Evolutionary conservation across 2,329 filamentous ascomycete genomes (phyloP).

Genomic region (Diaporthe sp.): DNA sequence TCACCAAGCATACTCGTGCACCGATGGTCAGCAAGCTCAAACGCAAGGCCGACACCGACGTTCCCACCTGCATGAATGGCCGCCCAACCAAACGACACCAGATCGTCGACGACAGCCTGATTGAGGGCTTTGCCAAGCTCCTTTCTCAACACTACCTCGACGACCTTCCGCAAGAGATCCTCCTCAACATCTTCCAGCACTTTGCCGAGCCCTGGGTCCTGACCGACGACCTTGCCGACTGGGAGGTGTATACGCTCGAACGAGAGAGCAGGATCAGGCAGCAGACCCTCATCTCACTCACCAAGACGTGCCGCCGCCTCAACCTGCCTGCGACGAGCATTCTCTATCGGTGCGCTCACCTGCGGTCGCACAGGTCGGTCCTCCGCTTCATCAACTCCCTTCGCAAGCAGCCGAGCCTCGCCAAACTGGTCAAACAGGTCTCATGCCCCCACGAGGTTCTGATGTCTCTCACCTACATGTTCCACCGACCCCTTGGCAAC

Average conservation of each 20-base stretch:
- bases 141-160: not conserved
- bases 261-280: constrained; percentile 11
- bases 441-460: not conserved
- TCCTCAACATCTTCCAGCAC: constrained; percentile 13
- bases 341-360: constrained; percentile 19
- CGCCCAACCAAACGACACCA: constrained; percentile 3
- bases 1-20: not conserved
- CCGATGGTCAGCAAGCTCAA: not conserved
- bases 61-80: not conserved
- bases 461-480: not conserved
- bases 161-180: constrained; percentile 10
- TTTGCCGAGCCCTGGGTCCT: constrained; percentile 24
- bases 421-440: constrained; percentile 8
- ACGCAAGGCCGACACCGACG: not conserved
- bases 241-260: not conserved
- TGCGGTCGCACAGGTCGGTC: not conserved
- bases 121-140: not conserved
- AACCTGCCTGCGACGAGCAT: constrained; percentile 15
- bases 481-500: not conserved
- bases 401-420: not conserved
- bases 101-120: not conserved
- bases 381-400: constrained; percentile 2
- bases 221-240: constrained; percentile 16
- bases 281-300: constrained; percentile 1
- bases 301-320: constrained; percentile 7